A percentile compares a stretch with the other conserved stretches of the same genome.
Conservation (phyloP, 1,284 basidiomycete species). For the Earliella scabrosa region DNA sequence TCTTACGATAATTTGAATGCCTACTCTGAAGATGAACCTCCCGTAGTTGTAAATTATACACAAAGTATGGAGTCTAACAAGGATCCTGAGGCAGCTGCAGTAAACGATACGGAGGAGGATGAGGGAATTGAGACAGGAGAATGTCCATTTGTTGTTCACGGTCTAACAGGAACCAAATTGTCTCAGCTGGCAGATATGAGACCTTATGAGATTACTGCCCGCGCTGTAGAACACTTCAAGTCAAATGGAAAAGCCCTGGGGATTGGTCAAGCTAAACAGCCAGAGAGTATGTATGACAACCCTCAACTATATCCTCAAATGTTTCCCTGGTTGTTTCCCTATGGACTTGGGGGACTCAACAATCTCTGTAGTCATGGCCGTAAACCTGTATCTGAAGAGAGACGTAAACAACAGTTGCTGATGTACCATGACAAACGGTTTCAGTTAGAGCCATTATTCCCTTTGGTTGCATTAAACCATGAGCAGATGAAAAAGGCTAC, state of each 20-base stretch:
- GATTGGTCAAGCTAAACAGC: constrained; percentile 25
- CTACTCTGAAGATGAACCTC: constrained; percentile 36
- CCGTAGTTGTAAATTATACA: constrained; percentile 36
- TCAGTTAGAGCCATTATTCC: too few relatives aligned
- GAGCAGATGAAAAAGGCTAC: too few relatives aligned
- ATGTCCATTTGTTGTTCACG: constrained; percentile 42
- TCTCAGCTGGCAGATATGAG: not conserved
- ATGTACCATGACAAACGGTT: too few relatives aligned
- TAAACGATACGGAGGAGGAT: too few relatives aligned
- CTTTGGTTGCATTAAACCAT: too few relatives aligned
- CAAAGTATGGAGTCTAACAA: constrained; percentile 27
- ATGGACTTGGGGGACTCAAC: constrained; percentile 27
- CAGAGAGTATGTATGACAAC: too few relatives aligned
- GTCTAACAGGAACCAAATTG: constrained; percentile 34
- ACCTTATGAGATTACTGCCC: constrained; percentile 1
- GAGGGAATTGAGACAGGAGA: constrained; percentile 35
- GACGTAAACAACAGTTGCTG: constrained; percentile 31
- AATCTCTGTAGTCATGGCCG: not conserved
- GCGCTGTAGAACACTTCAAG: constrained; percentile 27
- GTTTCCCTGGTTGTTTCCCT: too few relatives aligned
- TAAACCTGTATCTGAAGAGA: constrained; percentile 14
- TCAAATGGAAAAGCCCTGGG: constrained; percentile 18
- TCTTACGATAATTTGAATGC: constrained; percentile 37
- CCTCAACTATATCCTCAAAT: too few relatives aligned
- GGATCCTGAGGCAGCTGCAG: too few relatives aligned